Base-by-base conservation (phyloP, 2,329 filamentous ascomycete species). In the Chaetomium olivaceum region DNA sequence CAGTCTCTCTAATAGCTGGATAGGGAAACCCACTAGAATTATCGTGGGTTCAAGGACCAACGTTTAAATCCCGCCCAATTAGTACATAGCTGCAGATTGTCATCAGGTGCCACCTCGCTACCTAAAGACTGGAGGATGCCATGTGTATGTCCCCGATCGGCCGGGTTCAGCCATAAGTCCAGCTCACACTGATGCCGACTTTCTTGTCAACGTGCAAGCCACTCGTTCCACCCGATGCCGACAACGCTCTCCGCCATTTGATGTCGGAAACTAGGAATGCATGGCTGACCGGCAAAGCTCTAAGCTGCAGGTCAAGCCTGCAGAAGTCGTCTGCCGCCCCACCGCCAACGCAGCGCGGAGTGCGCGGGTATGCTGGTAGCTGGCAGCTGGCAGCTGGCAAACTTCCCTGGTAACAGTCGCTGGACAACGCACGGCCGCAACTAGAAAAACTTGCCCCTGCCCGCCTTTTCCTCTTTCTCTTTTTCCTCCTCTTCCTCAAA, bases 281-380 rank as follows among this genome's bases (percentile, higher is more conserved):
- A 19, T 48, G 50, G 51, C 43, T 65, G 58, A 55, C 58, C 54
- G 46, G 60, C 55, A 21, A 27, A 51, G 56, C 50, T 54, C 33
- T 9, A 36, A 12, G 25, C 48, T 27, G 36, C 21, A 25, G 48
- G 19, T 21, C 56, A 19, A 48, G 12, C 21, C 48, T 51, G 60
- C 59, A 52, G 48, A 57, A 56, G 39, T 33, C 50, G 58, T 39
- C n/a, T 62, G 27, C 68, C 64, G 59, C 68, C 67, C 70, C 70
- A 72, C 70, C 70, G 70, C 69, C 70, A 72, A 66, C 69, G 64
- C 70, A 72, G 61, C 70, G 62, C 27, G 27, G 27, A 29, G 27
- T 29, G 27, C 6, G 3, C 27, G 27, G 27, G 27, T 6, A 29
- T n/a, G 27, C 27, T 16, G 56, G 46, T 31, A 52, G 48, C 58